A percentile compares a stretch with the other conserved stretches of the same genome.
phyloP scores from a whole-genome alignment of 352 stramenopile genomes.

The Saprolegnia diclina region DNA sequence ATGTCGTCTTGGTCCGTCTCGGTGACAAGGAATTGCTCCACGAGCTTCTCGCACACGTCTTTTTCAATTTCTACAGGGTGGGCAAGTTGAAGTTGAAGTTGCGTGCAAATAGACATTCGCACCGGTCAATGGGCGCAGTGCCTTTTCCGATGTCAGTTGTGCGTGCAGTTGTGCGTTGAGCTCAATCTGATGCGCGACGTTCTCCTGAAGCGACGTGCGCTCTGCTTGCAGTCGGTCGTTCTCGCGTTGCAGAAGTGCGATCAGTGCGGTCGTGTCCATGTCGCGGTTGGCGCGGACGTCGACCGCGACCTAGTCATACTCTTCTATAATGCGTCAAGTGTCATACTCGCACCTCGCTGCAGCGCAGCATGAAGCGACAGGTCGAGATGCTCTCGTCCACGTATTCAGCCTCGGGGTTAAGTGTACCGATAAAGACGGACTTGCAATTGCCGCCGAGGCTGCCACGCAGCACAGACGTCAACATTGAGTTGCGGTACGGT shows the following conservation, averaged over 20 bases:
- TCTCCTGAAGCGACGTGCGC: slow-evolving; percentile 42
- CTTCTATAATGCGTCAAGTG: no score
- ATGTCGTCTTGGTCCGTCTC: slow-evolving; percentile 29
- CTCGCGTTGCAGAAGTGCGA: slow-evolving; percentile 45
- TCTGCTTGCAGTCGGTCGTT: slow-evolving; percentile 42
- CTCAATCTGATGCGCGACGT: slow-evolving; percentile 41
- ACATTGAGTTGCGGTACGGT: slow-evolving; percentile 96
- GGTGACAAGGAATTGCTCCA: slow-evolving; percentile 17
- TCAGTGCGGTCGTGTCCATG: slow-evolving; percentile 55
- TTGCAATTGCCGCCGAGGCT: slow-evolving; percentile 96
- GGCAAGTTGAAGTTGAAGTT: neutral
- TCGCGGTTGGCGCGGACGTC: slow-evolving; percentile 63
- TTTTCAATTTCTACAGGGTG: slow-evolving; percentile 4
- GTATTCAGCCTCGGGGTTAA: slow-evolving; percentile 87
- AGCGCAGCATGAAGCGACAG: slow-evolving; percentile 94
- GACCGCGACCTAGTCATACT: slow-evolving; percentile 34
- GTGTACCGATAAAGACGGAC: slow-evolving; percentile 94
- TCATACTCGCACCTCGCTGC: slow-evolving; percentile 66
- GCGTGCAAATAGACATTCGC: neutral
- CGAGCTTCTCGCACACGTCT: slow-evolving; percentile 16
- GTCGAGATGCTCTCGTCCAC: slow-evolving; percentile 92
- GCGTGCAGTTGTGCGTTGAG: slow-evolving; percentile 31
- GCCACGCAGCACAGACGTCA: slow-evolving; percentile 93
- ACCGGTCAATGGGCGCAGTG: neutral
- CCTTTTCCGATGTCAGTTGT: slow-evolving; percentile 30